Percentiles rank a stretch among this genome's conserved stretches.
These are phyloP conservation scores for Trametes pubescens DNA, from an alignment of 1,284 basidiomycete species.

Conservation along the genomic window DNA sequence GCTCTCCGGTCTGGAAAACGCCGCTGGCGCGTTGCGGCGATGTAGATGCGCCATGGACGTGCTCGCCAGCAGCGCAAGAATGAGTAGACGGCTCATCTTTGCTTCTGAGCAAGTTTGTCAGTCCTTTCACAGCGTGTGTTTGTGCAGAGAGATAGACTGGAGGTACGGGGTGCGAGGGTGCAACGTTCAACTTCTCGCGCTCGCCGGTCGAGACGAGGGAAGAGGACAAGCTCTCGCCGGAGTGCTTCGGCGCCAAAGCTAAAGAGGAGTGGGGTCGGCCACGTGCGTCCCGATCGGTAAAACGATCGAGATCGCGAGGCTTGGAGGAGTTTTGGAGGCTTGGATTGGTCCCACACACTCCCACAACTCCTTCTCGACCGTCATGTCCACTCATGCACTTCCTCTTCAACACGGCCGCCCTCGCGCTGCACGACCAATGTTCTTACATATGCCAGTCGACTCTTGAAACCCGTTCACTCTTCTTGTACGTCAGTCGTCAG, in stretches of 20 bases:
- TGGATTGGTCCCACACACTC: constrained; percentile 3
- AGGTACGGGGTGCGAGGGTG: background rate
- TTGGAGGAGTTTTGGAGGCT: background rate
- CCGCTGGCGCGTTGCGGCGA: constrained; percentile 17
- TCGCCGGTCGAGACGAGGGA: background rate
- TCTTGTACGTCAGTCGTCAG: too few species aligned
- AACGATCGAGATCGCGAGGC: background rate
- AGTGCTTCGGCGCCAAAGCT: too few species aligned
- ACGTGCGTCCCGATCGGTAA: too few species aligned
- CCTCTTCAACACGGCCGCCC: too few species aligned
- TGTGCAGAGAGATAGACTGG: background rate
- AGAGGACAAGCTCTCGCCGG: constrained; percentile 5
- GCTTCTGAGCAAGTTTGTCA: background rate
- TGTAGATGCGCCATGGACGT: constrained; percentile 10
- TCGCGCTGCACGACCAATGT: background rate
- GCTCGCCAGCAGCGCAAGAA: constrained; percentile 19
- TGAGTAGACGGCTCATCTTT: constrained; percentile 10
- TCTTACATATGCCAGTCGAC: too few species aligned
- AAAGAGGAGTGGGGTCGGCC: too few species aligned
- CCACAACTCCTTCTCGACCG: constrained; percentile 7
- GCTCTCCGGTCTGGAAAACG: constrained; percentile 44
- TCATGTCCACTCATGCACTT: background rate
- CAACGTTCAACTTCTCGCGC: background rate
- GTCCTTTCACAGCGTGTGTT: background rate
- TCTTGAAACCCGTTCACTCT: too few species aligned